Evolutionary conservation across 2,329 filamentous ascomycete genomes (phyloP).

Genomic region (Aspergillus sclerotialis): DNA sequence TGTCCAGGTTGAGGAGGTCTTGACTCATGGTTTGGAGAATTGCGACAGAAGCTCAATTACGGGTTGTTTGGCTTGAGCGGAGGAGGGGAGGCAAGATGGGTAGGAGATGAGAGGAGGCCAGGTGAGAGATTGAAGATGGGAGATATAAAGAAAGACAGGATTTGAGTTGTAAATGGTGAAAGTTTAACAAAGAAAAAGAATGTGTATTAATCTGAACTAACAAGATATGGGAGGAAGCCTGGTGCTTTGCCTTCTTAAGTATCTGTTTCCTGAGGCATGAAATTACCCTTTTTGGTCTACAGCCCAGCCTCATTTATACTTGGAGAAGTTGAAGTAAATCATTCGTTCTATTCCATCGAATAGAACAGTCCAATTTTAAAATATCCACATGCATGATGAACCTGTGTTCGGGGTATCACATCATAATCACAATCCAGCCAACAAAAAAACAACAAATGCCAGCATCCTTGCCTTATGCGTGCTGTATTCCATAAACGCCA

Average conservation of each 20-base stretch:
- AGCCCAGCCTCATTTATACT: too few relatives aligned
- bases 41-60: constrained; percentile 2
- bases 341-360: neutral
- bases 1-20: constrained; percentile 35
- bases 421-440: constrained; percentile 19
- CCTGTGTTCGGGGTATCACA: constrained; percentile 22
- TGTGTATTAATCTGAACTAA: too few relatives aligned
- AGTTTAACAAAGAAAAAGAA: neutral
- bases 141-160: too few relatives aligned
- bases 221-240: neutral
- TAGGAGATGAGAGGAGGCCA: neutral
- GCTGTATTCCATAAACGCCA: neutral
- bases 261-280: constrained; percentile 18
- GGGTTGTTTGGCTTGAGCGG: neutral
- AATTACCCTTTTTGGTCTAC: constrained; percentile 1
- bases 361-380: neutral
- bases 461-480: neutral
- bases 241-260: neutral
- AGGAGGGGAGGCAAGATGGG: constrained; percentile 4
- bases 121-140: neutral
- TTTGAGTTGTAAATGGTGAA: too few relatives aligned
- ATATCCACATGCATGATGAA: constrained; percentile 1
- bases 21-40: constrained; percentile 25
- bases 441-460: constrained; percentile 3
- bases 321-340: neutral